A percentile compares a stretch with the other conserved stretches of the same genome.
Evolutionary conservation across 257 asterid genomes (phyloP).

Genomic region (Primulina huaijiensis): DNA sequence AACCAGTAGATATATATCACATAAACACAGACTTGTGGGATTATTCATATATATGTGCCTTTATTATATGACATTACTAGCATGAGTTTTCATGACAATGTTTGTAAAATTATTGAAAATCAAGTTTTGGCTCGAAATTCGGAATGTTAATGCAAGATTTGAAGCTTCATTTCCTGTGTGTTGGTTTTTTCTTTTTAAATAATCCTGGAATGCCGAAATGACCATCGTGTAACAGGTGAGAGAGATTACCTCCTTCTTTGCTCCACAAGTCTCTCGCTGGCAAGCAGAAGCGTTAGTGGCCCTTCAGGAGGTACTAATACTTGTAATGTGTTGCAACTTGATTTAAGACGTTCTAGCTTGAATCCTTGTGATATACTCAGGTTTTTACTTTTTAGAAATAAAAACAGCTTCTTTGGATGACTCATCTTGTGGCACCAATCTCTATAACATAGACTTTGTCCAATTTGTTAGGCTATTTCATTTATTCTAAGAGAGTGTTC

Average conservation of each 20-base stretch:
- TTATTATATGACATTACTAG: background rate
- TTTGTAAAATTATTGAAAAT: background rate
- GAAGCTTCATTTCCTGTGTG: constrained; percentile 18
- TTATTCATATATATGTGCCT: background rate
- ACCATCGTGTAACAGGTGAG: constrained; percentile 51
- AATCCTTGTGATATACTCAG: background rate
- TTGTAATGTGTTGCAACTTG: constrained; percentile 19
- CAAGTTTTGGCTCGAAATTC: background rate
- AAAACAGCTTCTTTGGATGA: constrained; percentile 1
- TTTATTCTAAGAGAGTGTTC: constrained; percentile 2
- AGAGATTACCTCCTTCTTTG: constrained; percentile 49
- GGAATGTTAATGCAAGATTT: background rate
- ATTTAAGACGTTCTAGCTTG: constrained; percentile 22
- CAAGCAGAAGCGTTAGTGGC: constrained; percentile 83
- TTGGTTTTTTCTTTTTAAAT: constrained; percentile 11
- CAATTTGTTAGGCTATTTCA: constrained; percentile 6
- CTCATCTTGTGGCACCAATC: constrained; percentile 18
- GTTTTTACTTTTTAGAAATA: constrained; percentile 12
- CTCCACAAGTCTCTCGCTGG: constrained; percentile 71
- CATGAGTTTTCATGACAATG: constrained; percentile 2
- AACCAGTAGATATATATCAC: background rate
- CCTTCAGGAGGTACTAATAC: constrained; percentile 79
- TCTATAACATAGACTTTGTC: constrained; percentile 5
- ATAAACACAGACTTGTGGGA: background rate
- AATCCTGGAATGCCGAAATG: constrained; percentile 12